phyloP scores from a whole-genome alignment of 2,329 filamentous ascomycete genomes.

The Davidsoniella neocaledoniae region DNA sequence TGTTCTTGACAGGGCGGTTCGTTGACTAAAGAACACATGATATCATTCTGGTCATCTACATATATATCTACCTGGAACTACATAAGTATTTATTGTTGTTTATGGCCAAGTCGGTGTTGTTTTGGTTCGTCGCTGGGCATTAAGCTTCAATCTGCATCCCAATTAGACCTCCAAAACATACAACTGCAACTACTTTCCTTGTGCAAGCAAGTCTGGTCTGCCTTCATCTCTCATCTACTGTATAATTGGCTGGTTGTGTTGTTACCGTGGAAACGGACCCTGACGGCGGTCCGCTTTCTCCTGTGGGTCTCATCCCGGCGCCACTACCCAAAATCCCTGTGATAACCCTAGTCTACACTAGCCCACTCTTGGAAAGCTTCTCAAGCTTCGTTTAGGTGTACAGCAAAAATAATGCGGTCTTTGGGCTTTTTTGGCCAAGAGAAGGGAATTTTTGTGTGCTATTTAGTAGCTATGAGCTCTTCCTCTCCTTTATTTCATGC shows the following conservation, averaged over 20 bases:
- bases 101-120: too few relatives aligned
- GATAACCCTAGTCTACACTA: background rate
- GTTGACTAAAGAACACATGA: too few relatives aligned
- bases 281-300: constrained; percentile 1
- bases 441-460: too few relatives aligned
- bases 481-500: constrained; percentile 4
- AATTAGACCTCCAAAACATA: background rate
- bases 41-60: too few relatives aligned
- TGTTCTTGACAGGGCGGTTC: too few relatives aligned
- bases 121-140: background rate
- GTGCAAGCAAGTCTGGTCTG: background rate
- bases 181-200: background rate
- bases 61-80: too few relatives aligned
- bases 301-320: constrained; percentile 7
- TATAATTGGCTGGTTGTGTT: constrained; percentile 10
- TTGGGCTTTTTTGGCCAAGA: too few relatives aligned
- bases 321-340: constrained; percentile 4
- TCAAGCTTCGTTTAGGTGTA: background rate
- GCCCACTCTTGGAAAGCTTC: background rate
- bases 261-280: constrained; percentile 13
- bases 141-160: background rate
- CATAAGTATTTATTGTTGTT: too few relatives aligned
- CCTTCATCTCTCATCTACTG: background rate
- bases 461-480: background rate
- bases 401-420: constrained; percentile 6